Evolutionary conservation across 768 basidiomycete genomes (phyloP).

Genomic region (Leucocoprinus birnbaumii): DNA sequence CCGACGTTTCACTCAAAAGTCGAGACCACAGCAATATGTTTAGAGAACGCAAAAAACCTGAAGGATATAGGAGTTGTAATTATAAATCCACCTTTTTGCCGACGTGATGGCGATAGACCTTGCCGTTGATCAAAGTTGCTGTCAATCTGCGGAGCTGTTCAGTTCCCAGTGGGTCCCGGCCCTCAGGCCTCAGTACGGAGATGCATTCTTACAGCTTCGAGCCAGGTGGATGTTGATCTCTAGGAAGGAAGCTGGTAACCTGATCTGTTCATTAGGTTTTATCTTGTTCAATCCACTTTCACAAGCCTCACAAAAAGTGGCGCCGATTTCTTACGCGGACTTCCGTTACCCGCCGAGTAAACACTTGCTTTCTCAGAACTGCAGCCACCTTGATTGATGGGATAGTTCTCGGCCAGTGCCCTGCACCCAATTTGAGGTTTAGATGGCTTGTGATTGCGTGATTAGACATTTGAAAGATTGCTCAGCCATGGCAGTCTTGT

Average conservation of each 20-base stretch:
- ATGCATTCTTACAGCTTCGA: no score
- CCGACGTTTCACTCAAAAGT: background rate
- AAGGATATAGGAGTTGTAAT: background rate
- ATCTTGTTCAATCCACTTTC: background rate
- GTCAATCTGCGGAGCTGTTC: no score
- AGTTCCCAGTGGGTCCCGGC: background rate
- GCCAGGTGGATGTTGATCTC: no score
- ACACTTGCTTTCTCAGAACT: background rate
- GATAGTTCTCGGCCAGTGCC: no score
- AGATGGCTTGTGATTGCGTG: no score
- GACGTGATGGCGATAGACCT: background rate
- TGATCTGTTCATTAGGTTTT: no score
- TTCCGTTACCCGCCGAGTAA: background rate
- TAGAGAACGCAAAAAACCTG: background rate
- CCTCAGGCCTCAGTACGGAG: background rate
- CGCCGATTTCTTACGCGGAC: conserved; percentile 3
- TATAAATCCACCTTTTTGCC: background rate
- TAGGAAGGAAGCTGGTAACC: no score
- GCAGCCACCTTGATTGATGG: no score
- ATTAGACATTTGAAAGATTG: background rate
- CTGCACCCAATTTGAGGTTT: background rate
- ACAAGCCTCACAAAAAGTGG: background rate
- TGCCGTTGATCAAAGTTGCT: background rate
- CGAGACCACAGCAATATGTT: no score
- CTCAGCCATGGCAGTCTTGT: no score